Evolutionary conservation across 2,329 filamentous ascomycete species (phyloP).

Genomic region (Fusarium marasasianum): DNA sequence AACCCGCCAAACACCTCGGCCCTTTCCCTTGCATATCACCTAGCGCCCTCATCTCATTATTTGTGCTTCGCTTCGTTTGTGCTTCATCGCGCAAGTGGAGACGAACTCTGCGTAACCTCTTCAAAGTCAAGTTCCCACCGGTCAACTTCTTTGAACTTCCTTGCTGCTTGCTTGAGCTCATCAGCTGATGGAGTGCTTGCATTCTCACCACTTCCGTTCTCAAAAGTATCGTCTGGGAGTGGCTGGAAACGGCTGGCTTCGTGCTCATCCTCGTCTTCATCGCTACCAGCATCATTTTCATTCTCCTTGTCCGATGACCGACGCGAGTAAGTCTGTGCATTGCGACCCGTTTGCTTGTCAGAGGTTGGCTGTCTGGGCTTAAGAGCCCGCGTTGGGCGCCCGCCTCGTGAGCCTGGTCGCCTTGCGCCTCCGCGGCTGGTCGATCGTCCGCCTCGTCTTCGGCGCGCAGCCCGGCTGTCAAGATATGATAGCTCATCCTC

Average conservation of each 20-base stretch:
- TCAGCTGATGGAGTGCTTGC: constrained; percentile 54
- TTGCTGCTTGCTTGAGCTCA: constrained; percentile 67
- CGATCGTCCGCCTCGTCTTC: constrained; percentile 47
- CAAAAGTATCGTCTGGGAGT: constrained; percentile 58
- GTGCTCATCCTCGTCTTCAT: constrained; percentile 46
- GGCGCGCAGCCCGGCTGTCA: constrained; percentile 48
- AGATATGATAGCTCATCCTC: constrained; percentile 66
- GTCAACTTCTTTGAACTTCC: constrained; percentile 76
- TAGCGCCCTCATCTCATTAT: neutral
- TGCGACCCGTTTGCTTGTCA: constrained; percentile 38
- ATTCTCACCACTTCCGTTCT: constrained; percentile 45
- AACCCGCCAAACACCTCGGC: constrained; percentile 18
- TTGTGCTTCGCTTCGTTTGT: constrained; percentile 1
- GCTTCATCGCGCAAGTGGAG: constrained; percentile 59
- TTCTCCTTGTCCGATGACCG: constrained; percentile 69
- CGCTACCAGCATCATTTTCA: constrained; percentile 36
- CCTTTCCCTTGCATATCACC: neutral
- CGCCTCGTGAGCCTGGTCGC: constrained; percentile 43
- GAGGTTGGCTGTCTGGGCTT: constrained; percentile 39
- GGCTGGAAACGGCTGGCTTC: constrained; percentile 55
- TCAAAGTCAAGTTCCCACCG: constrained; percentile 75
- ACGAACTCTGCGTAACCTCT: constrained; percentile 66
- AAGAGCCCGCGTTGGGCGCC: constrained; percentile 36
- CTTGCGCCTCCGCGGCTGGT: constrained; percentile 43
- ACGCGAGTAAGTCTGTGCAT: constrained; percentile 60